A percentile compares a stretch with the other conserved stretches of the same genome.
Conservation (phyloP, 805 yeast species). For the Yarrowia deformans region DNA sequence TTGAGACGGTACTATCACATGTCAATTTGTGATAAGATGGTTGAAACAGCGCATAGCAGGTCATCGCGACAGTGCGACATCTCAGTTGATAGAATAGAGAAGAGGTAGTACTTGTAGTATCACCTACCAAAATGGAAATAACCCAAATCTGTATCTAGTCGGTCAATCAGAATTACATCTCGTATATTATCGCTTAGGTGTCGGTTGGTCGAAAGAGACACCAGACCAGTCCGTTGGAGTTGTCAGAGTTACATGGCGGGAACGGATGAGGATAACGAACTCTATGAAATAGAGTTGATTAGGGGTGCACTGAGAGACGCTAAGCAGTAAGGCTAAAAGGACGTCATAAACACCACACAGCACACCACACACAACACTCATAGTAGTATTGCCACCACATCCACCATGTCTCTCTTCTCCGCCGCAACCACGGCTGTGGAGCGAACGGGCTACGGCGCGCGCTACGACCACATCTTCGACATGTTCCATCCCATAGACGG, state of each 20-base stretch:
- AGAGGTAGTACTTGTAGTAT: no score
- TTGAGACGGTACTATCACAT: no score
- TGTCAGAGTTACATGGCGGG: conserved; percentile 11
- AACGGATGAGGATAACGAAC: conserved; percentile 30
- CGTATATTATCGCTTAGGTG: not conserved
- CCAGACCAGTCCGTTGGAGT: not conserved
- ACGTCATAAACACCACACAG: not conserved
- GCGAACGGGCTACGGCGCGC: conserved; percentile 19
- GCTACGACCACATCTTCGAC: conserved; percentile 38
- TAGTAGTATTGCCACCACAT: not conserved
- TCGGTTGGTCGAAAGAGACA: no score
- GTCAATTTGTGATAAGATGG: no score
- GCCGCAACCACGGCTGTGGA: conserved; percentile 33
- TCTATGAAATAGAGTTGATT: conserved; percentile 11
- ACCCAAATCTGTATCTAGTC: no score
- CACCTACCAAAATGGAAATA: no score
- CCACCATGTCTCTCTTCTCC: conserved; percentile 21
- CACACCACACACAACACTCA: not conserved
- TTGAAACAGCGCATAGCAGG: no score
- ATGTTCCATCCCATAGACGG: conserved; percentile 39
- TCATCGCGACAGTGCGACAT: no score
- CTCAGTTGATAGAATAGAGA: no score
- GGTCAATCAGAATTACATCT: not conserved
- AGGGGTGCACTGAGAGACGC: conserved; percentile 16
- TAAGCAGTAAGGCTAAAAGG: not conserved